Evolutionary conservation across 352 stramenopile genomes (phyloP).

Genomic region (Pythium biforme): DNA sequence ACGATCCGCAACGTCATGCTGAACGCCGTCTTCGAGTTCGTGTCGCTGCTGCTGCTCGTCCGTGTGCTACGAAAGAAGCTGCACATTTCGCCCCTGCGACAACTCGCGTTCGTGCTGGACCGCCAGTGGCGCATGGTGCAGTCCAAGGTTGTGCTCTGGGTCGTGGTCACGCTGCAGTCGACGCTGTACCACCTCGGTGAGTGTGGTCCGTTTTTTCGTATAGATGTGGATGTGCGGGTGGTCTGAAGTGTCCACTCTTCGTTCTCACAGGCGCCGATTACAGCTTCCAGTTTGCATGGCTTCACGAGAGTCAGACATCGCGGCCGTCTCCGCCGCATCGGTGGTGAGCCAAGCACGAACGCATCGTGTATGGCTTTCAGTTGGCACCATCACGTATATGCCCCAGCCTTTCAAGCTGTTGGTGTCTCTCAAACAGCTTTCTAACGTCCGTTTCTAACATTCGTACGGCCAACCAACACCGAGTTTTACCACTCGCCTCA

Average conservation of each 20-base stretch:
- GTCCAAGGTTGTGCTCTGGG: slow-evolving; percentile 44
- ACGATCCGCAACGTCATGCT: slow-evolving; percentile 35
- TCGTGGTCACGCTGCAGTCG: slow-evolving; percentile 27
- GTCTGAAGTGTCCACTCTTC: neutral
- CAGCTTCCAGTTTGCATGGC: slow-evolving; percentile 8
- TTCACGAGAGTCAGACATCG: neutral
- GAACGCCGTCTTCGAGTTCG: slow-evolving; percentile 32
- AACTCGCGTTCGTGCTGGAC: slow-evolving; percentile 44
- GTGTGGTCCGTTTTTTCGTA: neutral
- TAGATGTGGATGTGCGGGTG: too few species aligned
- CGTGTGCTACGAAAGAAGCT: slow-evolving; percentile 20
- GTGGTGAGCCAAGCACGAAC: neutral
- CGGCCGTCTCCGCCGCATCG: too few species aligned
- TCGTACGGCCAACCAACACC: too few species aligned
- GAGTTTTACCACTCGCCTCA: too few species aligned
- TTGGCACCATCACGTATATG: too few species aligned
- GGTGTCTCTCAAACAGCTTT: too few species aligned
- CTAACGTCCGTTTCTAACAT: too few species aligned
- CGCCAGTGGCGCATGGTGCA: slow-evolving; percentile 36
- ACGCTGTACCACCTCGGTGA: slow-evolving; percentile 34
- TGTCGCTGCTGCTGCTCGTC: slow-evolving; percentile 9
- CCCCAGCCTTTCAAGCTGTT: too few species aligned
- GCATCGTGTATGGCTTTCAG: too few species aligned
- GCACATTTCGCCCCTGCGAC: slow-evolving; percentile 28
- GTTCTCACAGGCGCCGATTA: neutral